Evolutionary conservation across 768 basidiomycete genomes (phyloP), one percentile per base, ranked within the genome.

Genomic region (Rhodosporidiobolus sp.): DNA sequence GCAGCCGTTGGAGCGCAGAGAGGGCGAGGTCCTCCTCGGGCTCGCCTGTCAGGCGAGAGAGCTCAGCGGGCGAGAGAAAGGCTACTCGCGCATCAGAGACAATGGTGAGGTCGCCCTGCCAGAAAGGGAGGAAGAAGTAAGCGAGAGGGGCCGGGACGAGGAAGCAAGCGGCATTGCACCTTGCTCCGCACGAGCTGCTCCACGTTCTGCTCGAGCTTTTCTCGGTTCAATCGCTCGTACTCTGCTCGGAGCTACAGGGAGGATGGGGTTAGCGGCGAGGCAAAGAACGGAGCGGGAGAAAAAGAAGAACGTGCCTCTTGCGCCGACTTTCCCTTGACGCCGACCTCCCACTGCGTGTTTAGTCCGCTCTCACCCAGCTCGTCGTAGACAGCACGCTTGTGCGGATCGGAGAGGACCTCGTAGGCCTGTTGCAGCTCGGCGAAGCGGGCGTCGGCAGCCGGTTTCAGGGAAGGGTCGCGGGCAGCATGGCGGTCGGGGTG

Each of bases 361-460:
- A 84, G 69, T 8, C 83, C 83, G 46, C 82, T 54, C 80, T 81
- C 79, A 84, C 90, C 91, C 77, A 91, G 83, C 45, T 85, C 80
- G 79, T 92, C 90, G 80, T 93, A 92, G 11, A 91, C 86, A 62
- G 87, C 87, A 30, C 90, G 62, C 70, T 78, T 77, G 28, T 80
- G 75, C 35, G 77, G 72, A 69, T 94, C 90, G 52, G 87, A 89
- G 38, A 92, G 81, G 32, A 92, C 88, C 85, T 92, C 87, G 79
- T 92, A 92, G 20, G 92, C 91, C 74, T 88, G 88, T 74, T 92
- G 90, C 30, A 94, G 85, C 79, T 88, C 87, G 26, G 89, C 84
- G 73, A 93, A 92, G 61, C 85, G 86, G 45, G 84, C 83, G 34
- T 87, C 85, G 1, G 92, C 90, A 1, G 86, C 84, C 60, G 82